Conservation (phyloP, 352 stramenopile genomes). For the Pythium periplocum region DNA sequence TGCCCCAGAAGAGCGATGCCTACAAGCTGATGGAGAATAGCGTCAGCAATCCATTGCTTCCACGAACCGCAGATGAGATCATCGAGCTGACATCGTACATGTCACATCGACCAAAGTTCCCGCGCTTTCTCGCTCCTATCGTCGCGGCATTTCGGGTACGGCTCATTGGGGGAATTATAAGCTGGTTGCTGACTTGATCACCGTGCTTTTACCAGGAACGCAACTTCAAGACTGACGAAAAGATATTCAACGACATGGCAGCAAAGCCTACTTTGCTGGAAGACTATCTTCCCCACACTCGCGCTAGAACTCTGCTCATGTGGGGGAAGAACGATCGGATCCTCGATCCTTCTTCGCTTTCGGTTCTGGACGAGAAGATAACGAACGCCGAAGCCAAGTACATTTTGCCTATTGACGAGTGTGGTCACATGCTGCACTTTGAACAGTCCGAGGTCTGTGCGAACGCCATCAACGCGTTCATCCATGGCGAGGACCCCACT, state of each 20-base stretch:
- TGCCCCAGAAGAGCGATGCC: constrained; percentile 54
- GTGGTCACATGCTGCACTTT: constrained; percentile 66
- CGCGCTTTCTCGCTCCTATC: constrained; percentile 24
- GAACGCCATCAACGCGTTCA: constrained; percentile 57
- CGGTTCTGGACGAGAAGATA: constrained; percentile 51
- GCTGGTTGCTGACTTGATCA: no score
- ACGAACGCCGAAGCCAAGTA: constrained; percentile 24
- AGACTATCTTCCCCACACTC: constrained; percentile 46
- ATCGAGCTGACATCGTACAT: constrained; percentile 48
- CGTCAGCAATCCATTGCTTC: constrained; percentile 57
- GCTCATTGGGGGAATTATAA: no score
- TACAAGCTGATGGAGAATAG: constrained; percentile 53
- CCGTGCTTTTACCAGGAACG: no score
- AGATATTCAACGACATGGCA: constrained; percentile 55
- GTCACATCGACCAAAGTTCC: constrained; percentile 26
- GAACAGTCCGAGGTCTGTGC: constrained; percentile 52
- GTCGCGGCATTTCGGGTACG: constrained; percentile 1
- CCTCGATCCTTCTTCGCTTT: constrained; percentile 59
- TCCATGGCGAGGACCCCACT: constrained; percentile 14
- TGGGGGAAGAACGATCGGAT: constrained; percentile 72
- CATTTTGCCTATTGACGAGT: constrained; percentile 51
- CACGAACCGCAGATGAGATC: constrained; percentile 54
- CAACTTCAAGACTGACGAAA: constrained; percentile 1
- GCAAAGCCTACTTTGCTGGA: constrained; percentile 53
- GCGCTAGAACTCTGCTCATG: constrained; percentile 50